Conservation (phyloP, 805 yeast species). For the Blastobotrys muscicola region DNA sequence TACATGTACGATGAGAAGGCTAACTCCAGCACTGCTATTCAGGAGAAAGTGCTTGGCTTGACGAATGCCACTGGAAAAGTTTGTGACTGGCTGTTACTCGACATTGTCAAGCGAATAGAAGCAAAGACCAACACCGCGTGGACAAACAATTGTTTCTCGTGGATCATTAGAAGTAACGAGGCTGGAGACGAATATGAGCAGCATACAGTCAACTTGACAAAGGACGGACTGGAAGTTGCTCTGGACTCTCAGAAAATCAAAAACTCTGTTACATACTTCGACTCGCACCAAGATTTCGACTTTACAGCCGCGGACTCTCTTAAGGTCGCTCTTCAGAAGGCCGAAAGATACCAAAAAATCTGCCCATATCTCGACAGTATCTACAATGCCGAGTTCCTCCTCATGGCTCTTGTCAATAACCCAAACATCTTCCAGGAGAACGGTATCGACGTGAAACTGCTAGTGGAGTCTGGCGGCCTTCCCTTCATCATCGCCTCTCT, state of each 20-base stretch:
- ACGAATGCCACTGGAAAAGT: constrained; percentile 57
- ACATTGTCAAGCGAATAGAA: constrained; percentile 51
- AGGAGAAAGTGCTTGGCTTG: constrained; percentile 40
- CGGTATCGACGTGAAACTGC: constrained; percentile 42
- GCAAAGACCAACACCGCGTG: constrained; percentile 42
- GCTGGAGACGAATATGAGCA: constrained; percentile 38
- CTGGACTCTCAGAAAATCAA: constrained; percentile 36
- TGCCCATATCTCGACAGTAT: too few species aligned
- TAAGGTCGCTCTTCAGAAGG: not conserved
- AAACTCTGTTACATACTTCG: constrained; percentile 34
- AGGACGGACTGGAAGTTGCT: constrained; percentile 41
- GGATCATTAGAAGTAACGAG: constrained; percentile 52
- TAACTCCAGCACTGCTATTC: constrained; percentile 39
- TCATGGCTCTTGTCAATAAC: constrained; percentile 52
- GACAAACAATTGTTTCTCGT: constrained; percentile 50
- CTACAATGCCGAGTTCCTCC: constrained; percentile 63
- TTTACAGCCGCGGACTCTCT: not conserved
- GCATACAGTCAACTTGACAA: constrained; percentile 35
- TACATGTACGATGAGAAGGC: constrained; percentile 37
- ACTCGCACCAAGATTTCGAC: constrained; percentile 5
- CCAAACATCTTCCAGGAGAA: constrained; percentile 26
- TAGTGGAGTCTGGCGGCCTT: constrained; percentile 49
- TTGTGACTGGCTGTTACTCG: constrained; percentile 54
- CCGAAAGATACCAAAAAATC: too few species aligned
- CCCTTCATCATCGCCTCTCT: constrained; percentile 35